These are phyloP conservation scores for Zostera marina DNA, from an alignment of 116 monocot species.

Conservation along the genomic window DNA sequence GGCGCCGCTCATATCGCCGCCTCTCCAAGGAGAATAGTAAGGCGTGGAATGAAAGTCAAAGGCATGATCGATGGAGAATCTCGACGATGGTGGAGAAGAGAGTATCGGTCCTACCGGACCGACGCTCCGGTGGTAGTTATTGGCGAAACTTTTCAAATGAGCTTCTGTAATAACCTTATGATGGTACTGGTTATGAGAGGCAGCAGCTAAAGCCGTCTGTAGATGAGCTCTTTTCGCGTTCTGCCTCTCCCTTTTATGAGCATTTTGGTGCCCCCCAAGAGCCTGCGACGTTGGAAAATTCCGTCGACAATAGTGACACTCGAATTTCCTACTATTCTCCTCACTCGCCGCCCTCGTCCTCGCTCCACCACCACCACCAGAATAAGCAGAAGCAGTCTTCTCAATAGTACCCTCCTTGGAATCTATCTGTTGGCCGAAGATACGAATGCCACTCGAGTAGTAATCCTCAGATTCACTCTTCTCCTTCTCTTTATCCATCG, in stretches of 20 bases:
- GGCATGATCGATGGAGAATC: constrained; percentile 6
- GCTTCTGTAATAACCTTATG: neutral
- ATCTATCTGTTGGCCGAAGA: too few relatives aligned
- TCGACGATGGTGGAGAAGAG: constrained; percentile 11
- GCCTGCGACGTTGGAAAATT: constrained; percentile 71
- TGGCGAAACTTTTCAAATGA: constrained; percentile 21
- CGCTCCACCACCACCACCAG: too few relatives aligned
- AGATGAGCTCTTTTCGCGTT: constrained; percentile 62
- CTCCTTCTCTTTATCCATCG: constrained; percentile 9
- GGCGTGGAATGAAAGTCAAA: constrained; percentile 10
- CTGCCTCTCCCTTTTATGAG: constrained; percentile 76
- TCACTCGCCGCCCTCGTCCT: too few relatives aligned
- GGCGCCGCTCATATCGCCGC: neutral
- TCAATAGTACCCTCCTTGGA: constrained; percentile 4
- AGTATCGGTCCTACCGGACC: too few relatives aligned
- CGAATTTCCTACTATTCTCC: constrained; percentile 37
- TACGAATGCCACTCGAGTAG: constrained; percentile 23
- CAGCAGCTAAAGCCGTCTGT: constrained; percentile 17
- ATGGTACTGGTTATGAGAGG: constrained; percentile 10
- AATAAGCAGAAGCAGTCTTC: neutral
- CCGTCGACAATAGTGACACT: constrained; percentile 79
- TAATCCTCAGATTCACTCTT: neutral
- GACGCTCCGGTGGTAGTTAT: constrained; percentile 34
- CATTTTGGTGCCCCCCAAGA: constrained; percentile 73
- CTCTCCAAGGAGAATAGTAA: constrained; percentile 26